Evolutionary conservation across 2,329 filamentous ascomycete genomes (phyloP), one percentile per base, ranked within the genome.

Genomic region (Diaporthe caulivora): DNA sequence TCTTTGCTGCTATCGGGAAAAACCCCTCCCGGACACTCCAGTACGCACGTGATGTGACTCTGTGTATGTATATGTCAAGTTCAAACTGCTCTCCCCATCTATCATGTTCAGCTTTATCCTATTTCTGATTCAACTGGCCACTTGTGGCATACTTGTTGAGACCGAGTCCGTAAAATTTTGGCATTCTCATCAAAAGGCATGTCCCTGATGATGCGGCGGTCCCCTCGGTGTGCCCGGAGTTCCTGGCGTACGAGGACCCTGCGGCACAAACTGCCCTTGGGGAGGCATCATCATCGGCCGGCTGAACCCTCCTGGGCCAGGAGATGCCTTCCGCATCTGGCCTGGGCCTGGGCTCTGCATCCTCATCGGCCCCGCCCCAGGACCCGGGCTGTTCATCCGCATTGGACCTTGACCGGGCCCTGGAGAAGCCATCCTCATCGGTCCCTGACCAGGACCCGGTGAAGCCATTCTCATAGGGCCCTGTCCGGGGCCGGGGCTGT

Each of bases 131-230:
- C 44, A 51, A 42, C 42, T 29, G 8, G 11, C 60, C 60, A 24
- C 6, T 18, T 3, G 15, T 40, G 21, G 62, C 15, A 40, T 26
- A 44, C 5, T 40, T 67, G 17, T 37, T 6, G 21, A 67, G 42
- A 44, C 31, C 10, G 11, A 26, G 18, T 21, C 4, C 5, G 2
- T 53, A 13, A 10, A n/a, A n/a, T 34, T 9, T 7, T 47, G 26
- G 31, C 10, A 10, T 18, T 29, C 18, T 21, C 34, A 8, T 77
- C 81, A 82, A 40, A 81, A 80, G 67, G 80, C 80, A 70, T 82
- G 80, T 15, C 80, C 81, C 24, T 81, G 80, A 37, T 80, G 80
- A 37, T 78, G 80, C 31, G 77, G 74, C 73, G 78, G 75, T 29
- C 47, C 64, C 49, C 71, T 75, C 21, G 77, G 76, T 7, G 72